Base-by-base conservation (phyloP, 2,329 filamentous ascomycete genomes). In the Calonectria ilicicola region DNA sequence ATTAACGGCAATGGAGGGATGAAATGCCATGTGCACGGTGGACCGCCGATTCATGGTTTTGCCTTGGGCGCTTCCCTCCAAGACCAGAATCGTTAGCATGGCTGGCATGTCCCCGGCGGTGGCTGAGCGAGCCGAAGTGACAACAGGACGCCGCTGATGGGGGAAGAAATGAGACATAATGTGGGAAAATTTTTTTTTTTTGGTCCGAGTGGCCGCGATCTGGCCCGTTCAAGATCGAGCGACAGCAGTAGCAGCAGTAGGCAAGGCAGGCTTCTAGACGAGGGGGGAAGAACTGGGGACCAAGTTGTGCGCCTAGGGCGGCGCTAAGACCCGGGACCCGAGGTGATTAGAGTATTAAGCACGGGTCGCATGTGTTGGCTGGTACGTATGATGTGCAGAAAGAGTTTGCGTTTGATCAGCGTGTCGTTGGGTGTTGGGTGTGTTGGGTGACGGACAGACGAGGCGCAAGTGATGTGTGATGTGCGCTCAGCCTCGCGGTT, bases 401-500 rank as follows among this genome's bases (percentile, higher is more conserved):
- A 35, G 9, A 47, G 32, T 26, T 10, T 10, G 26, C 27, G 65
- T 67, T 67, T 67, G 51, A 67, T 58, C 35, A 56, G 14, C 65
- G 10, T 5, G 27, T n/a, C 10, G 19, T 32, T 23, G 51, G 26
- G 8, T 7, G 27, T 35, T 12, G 21, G 29, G 5, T 5, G 29
- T 32, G n/a, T 32, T 32, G 5, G 32, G 32, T 35, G 32, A 35
- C 32, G 32, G 32, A 35, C 32, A 35, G 32, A 35, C 7, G 10
- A 35, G 3, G 32, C 32, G 3, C n/a, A n/a, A n/a, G n/a, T 35
- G 32, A 35, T 35, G 32, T 12, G 32, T 5, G 5, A 9, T 32
- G 29, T 12, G 42, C 44, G 53, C 65, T 68, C 53, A 68, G 65
- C 65, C 65, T 68, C 65, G 38, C 65, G 53, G 65, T 42, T 67